Evolutionary conservation across 768 basidiomycete genomes (phyloP).

Genomic region (Clitopilus hobsonii): DNA sequence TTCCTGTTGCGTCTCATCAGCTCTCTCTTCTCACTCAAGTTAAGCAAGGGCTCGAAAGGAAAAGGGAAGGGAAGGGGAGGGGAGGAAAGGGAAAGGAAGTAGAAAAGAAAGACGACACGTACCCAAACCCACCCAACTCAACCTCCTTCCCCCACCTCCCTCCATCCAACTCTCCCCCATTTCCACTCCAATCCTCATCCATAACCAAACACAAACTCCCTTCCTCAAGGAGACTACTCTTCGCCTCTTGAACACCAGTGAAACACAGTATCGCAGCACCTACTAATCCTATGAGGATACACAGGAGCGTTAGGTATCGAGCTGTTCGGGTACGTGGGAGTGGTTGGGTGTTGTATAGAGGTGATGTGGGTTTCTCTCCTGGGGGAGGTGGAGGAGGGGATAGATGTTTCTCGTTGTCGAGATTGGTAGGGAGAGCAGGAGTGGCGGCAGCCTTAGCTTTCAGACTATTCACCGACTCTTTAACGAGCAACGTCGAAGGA

Average conservation of each 20-base stretch:
- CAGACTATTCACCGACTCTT: too few relatives aligned
- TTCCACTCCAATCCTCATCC: constrained; percentile 58
- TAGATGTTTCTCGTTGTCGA: constrained; percentile 52
- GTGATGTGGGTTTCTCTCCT: not conserved
- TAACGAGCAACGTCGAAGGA: constrained; percentile 17
- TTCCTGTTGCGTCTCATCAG: constrained; percentile 31
- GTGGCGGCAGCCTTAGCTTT: too few relatives aligned
- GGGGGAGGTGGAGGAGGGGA: constrained; percentile 30
- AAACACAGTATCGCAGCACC: constrained; percentile 52
- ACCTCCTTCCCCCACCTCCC: constrained; percentile 66
- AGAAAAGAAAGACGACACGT: constrained; percentile 14
- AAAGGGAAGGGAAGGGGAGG: too few relatives aligned
- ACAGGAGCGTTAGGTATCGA: constrained; percentile 46
- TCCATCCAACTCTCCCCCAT: constrained; percentile 29
- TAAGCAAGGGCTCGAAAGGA: too few relatives aligned
- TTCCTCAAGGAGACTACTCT: constrained; percentile 31
- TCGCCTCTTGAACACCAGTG: constrained; percentile 42
- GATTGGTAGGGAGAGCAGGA: constrained; percentile 47
- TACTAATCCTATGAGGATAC: constrained; percentile 49
- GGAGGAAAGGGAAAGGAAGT: not conserved
- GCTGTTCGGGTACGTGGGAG: constrained; percentile 25
- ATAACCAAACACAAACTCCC: constrained; percentile 56
- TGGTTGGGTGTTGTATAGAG: constrained; percentile 20
- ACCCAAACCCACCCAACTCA: constrained; percentile 74
- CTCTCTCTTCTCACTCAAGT: too few relatives aligned